A percentile compares a stretch with the other conserved stretches of the same genome.
phyloP scores from a whole-genome alignment of 1,284 basidiomycete genomes.

The Volvariella volvacea region DNA sequence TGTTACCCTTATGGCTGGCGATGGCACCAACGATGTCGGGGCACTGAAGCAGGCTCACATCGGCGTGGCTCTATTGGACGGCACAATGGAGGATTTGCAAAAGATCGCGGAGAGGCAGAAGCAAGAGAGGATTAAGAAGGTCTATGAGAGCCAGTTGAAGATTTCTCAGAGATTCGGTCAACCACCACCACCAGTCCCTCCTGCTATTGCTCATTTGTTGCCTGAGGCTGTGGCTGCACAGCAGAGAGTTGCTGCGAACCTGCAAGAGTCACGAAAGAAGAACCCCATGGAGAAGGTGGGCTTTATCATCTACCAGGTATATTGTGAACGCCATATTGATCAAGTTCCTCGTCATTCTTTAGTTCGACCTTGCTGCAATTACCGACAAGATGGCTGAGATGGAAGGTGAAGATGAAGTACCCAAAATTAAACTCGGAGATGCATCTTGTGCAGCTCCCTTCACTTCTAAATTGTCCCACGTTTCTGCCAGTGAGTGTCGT shows the following conservation, averaged over 20 bases:
- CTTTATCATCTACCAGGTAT: no score
- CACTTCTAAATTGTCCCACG: constrained; percentile 92
- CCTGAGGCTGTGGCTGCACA: constrained; percentile 91
- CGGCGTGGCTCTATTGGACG: constrained; percentile 88
- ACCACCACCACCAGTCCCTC: constrained; percentile 85
- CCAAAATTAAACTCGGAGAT: constrained; percentile 95
- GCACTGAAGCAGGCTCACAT: constrained; percentile 95
- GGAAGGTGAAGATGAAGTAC: constrained; percentile 89
- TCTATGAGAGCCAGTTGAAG: constrained; percentile 90
- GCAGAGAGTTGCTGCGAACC: constrained; percentile 61
- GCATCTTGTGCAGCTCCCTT: constrained; percentile 96
- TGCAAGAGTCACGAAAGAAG: constrained; percentile 60
- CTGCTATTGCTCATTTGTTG: constrained; percentile 75
- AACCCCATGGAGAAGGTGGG: constrained; percentile 89
- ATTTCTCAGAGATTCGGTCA: constrained; percentile 87
- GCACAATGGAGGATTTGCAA: constrained; percentile 84
- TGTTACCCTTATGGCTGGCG: constrained; percentile 91
- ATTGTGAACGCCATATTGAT: constrained; percentile 19
- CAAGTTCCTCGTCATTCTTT: constrained; percentile 3
- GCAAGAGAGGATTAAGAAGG: constrained; percentile 86
- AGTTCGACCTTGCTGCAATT: constrained; percentile 87
- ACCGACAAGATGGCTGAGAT: constrained; percentile 88
- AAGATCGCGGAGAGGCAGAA: constrained; percentile 91
- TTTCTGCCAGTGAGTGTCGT: constrained; percentile 72
- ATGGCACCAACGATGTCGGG: constrained; percentile 96